Base-by-base conservation (phyloP, 768 basidiomycete genomes). In the Collybia sp. region DNA sequence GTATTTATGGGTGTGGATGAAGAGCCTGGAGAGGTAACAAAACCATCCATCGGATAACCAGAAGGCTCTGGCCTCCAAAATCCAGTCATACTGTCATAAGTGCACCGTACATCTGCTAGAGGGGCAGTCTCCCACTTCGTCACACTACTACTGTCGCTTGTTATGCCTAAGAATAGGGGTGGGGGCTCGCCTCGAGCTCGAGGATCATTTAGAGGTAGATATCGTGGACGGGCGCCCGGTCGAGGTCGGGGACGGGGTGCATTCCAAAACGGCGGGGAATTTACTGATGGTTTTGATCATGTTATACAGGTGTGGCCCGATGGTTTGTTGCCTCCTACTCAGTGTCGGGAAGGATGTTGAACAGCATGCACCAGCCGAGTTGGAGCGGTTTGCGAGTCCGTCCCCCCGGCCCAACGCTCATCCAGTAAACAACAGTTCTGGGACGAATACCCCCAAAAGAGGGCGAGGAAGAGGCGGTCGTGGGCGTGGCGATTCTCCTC, bases 231-330 rank as follows among this genome's bases (percentile, higher is more conserved):
- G 8, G 51, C 53, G 37, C 57, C 63, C 40, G 61, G 62, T 34
- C 49, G 63, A 40, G 60, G 60, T 2, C 53, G 55, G 2, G 58
- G 53, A 2, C 47, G 56, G 6, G 61, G 57, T 20, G 41, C 45
- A 12, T 56, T 54, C 20, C 49, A 46, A 2, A 52, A 51, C 30
- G 49, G 42, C 49, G 58, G 60, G 43, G 52, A 65, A 20, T 42
- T 61, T 34, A 52, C 56, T 36, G 58, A 61, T 43, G 50, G 62
- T 63, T 53, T 52, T 62, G 63, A 48, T 46, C n/a, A 47, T 46
- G 33, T 20, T 33, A 40, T 17, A 39, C 43, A 44, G 16, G n/a
- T 31, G 41, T 35, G 43, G 35, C 13, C 39, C 43, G 33, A 40
- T 37, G 31, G 40, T 43, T 30, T 46, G 39, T 35, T 44, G 46